Percentiles rank a stretch among this genome's conserved stretches.
Evolutionary conservation across 2,329 filamentous ascomycete genomes (phyloP).

Genomic region (Orbilia javanica): DNA sequence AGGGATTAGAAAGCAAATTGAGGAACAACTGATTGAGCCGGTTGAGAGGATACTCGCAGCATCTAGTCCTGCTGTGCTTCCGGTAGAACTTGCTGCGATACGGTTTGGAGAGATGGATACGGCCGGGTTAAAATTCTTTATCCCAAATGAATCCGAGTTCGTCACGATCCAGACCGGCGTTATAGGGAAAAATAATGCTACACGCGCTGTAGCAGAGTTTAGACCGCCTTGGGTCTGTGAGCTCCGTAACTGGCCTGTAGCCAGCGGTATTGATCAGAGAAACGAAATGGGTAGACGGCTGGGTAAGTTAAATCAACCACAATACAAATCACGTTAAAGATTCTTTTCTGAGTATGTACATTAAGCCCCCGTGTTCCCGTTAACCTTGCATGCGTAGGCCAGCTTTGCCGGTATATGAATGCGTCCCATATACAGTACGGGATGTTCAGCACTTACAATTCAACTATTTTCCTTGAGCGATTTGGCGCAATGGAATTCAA

Average conservation of each 20-base stretch:
- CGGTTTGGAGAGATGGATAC: not conserved
- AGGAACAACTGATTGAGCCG: conserved; percentile 10
- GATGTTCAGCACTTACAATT: conserved; percentile 8
- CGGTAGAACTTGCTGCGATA: conserved; percentile 2
- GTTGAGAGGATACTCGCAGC: conserved; percentile 18
- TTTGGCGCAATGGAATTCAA: not conserved
- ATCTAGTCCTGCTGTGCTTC: conserved; percentile 1
- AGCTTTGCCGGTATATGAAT: conserved; percentile 22
- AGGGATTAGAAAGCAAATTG: conserved; percentile 5
- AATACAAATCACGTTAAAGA: no score
- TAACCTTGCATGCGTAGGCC: not conserved
- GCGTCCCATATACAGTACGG: not conserved
- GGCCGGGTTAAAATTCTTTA: not conserved
- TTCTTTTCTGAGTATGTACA: not conserved
- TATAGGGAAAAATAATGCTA: not conserved
- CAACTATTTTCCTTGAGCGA: conserved; percentile 13
- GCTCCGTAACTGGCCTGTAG: conserved; percentile 7
- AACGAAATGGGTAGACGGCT: conserved; percentile 20
- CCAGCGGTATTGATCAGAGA: not conserved
- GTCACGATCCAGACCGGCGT: conserved; percentile 1
- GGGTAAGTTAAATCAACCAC: not conserved
- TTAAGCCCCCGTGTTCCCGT: no score
- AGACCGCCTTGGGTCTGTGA: conserved; percentile 21
- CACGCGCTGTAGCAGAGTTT: not conserved
- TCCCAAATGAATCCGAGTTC: conserved; percentile 10